These are phyloP conservation scores for Microbotryum lychnidis-dioicae DNA, from an alignment of 1,284 basidiomycete genomes.

Conservation along the genomic window DNA sequence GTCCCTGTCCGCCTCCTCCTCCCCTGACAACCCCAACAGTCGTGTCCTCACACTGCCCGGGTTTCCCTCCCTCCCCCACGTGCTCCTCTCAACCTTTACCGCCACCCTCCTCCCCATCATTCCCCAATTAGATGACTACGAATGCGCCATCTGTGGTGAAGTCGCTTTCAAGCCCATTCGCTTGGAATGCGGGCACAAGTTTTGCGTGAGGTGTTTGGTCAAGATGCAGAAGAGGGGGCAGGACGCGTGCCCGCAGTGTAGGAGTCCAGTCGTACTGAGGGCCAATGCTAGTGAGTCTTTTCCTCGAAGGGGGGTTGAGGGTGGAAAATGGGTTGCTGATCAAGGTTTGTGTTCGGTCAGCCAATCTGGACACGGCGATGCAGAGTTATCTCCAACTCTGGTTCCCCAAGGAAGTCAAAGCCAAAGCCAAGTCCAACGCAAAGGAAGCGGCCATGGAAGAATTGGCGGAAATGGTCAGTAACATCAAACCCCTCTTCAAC, in stretches of 20 bases:
- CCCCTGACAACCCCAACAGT: slow-evolving; percentile 3
- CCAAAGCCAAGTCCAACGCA: slow-evolving; percentile 70
- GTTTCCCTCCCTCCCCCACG: slow-evolving; percentile 58
- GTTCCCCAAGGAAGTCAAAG: slow-evolving; percentile 78
- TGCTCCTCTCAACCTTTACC: slow-evolving; percentile 76
- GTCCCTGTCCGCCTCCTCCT: not conserved
- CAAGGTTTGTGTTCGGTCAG: slow-evolving; percentile 40
- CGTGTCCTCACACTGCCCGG: slow-evolving; percentile 32
- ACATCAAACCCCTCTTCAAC: too few relatives aligned
- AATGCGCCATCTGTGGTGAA: slow-evolving; percentile 45
- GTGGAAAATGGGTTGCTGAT: not conserved
- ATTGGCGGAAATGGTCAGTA: slow-evolving; percentile 50
- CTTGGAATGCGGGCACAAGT: slow-evolving; percentile 76
- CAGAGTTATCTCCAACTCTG: slow-evolving; percentile 82
- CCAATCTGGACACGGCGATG: slow-evolving; percentile 70
- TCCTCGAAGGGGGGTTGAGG: not conserved
- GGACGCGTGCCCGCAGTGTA: slow-evolving; percentile 77
- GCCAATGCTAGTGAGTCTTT: slow-evolving; percentile 61
- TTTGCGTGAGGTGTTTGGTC: slow-evolving; percentile 75
- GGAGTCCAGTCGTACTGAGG: slow-evolving; percentile 61
- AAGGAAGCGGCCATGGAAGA: slow-evolving; percentile 66
- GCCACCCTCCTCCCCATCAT: slow-evolving; percentile 75
- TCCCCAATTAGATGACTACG: slow-evolving; percentile 65
- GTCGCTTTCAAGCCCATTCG: slow-evolving; percentile 51
- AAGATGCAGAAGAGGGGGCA: slow-evolving; percentile 85